phyloP scores from a whole-genome alignment of 1,139 yeast species.

The Meyerozyma athensensis region DNA sequence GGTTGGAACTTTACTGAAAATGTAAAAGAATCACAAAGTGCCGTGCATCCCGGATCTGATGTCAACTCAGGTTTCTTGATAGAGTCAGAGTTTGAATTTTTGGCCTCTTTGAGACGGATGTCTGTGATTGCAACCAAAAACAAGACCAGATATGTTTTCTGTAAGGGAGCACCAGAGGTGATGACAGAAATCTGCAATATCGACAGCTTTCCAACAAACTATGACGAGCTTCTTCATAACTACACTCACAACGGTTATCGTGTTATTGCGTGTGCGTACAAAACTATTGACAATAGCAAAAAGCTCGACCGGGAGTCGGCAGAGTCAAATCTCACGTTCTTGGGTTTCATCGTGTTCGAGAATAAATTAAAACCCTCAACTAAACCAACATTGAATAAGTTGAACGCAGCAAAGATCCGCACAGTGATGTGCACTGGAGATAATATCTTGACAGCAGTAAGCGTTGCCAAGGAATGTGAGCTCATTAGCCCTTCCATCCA shows the following conservation, averaged over 20 bases:
- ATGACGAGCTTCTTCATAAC: slow-evolving; percentile 65
- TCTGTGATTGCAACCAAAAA: slow-evolving; percentile 56
- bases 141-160: slow-evolving; percentile 46
- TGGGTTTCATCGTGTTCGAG: slow-evolving; percentile 90
- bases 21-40: slow-evolving; percentile 26
- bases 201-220: slow-evolving; percentile 68
- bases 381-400: slow-evolving; percentile 50
- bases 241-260: slow-evolving; percentile 93
- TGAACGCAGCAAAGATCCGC: slow-evolving; percentile 66
- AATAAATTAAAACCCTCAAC: slow-evolving; percentile 78
- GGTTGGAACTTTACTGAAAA: slow-evolving; percentile 73
- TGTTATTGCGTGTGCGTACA: slow-evolving; percentile 91
- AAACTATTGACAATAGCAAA: slow-evolving; percentile 17
- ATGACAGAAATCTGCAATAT: slow-evolving; percentile 72
- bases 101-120: slow-evolving; percentile 85
- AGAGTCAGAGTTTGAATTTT: slow-evolving; percentile 75
- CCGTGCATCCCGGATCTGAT: slow-evolving; percentile 21
- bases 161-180: slow-evolving; percentile 98
- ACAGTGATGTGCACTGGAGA: slow-evolving; percentile 98
- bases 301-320: slow-evolving; percentile 52
- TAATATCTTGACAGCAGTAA: slow-evolving; percentile 86
- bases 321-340: slow-evolving; percentile 64
- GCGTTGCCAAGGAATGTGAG: slow-evolving; percentile 85
- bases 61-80: slow-evolving; percentile 46
- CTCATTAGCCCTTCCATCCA: slow-evolving; percentile 43